These are phyloP conservation scores for Yueomyces sp. DNA, from an alignment of 805 yeast genomes.

Conservation along the genomic window DNA sequence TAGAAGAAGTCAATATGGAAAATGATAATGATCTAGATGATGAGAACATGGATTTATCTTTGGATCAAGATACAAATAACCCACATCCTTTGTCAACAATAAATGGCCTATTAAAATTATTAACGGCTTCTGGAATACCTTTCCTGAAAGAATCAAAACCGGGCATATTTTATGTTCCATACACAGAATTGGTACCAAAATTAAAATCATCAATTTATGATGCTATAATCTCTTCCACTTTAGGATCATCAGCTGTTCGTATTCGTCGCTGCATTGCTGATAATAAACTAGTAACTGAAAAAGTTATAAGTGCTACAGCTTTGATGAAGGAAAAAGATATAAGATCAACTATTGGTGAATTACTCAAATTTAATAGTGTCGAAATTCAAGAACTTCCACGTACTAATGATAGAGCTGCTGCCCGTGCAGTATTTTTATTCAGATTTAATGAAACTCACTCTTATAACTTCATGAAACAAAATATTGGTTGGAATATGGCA, in stretches of 20 bases:
- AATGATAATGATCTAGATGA: constrained; percentile 14
- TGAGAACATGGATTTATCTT: constrained; percentile 23
- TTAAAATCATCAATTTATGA: constrained; percentile 41
- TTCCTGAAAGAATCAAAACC: constrained; percentile 47
- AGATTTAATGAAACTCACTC: constrained; percentile 48
- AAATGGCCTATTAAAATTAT: constrained; percentile 55
- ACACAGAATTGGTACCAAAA: constrained; percentile 32
- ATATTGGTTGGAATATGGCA: constrained; percentile 33
- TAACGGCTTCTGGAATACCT: constrained; percentile 37
- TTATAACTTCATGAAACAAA: constrained; percentile 33
- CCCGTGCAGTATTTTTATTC: constrained; percentile 75
- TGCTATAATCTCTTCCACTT: constrained; percentile 41
- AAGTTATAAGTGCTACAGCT: constrained; percentile 60
- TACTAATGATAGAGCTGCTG: constrained; percentile 82
- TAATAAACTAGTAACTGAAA: constrained; percentile 69
- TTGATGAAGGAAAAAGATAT: constrained; percentile 67
- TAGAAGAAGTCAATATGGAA: constrained; percentile 10
- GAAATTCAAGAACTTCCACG: constrained; percentile 92
- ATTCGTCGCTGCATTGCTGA: constrained; percentile 65
- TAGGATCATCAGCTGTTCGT: constrained; percentile 58
- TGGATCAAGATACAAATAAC: constrained; percentile 21
- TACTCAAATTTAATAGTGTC: constrained; percentile 56
- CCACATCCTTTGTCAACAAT: constrained; percentile 26
- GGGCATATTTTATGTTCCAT: constrained; percentile 53
- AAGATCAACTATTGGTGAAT: constrained; percentile 51